A percentile compares a stretch with the other conserved stretches of the same genome.
These are phyloP conservation scores for Yarrowia sp. DNA, from an alignment of 805 yeast genomes.

Conservation along the genomic window DNA sequence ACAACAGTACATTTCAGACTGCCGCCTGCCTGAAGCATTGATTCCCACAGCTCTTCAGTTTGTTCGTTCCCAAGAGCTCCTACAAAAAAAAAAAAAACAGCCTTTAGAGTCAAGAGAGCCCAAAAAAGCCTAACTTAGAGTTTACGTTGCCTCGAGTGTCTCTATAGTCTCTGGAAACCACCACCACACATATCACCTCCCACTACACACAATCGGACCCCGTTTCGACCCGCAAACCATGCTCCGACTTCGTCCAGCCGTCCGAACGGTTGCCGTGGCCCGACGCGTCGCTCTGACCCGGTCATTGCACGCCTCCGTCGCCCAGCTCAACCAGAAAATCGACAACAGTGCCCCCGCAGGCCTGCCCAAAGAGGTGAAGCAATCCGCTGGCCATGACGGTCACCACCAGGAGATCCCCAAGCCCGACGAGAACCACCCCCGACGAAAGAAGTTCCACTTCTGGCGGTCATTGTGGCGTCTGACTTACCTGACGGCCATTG, in stretches of 20 bases:
- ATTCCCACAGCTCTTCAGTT: no score
- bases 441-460: conserved; percentile 44
- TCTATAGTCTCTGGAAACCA: neutral
- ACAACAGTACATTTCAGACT: conserved; percentile 33
- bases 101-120: conserved; percentile 17
- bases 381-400: conserved; percentile 20
- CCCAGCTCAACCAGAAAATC: conserved; percentile 13
- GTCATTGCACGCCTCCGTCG: conserved; percentile 14
- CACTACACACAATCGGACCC: conserved; percentile 23
- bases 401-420: conserved; percentile 23
- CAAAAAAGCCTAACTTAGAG: conserved; percentile 28
- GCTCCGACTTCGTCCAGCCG: conserved; percentile 38
- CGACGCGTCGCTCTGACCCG: conserved; percentile 30
- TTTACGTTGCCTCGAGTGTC: conserved; percentile 31
- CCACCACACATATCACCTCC: conserved; percentile 1
- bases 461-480: conserved; percentile 57
- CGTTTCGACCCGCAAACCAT: conserved; percentile 8
- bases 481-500: conserved; percentile 58
- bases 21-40: conserved; percentile 13
- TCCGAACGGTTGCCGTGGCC: conserved; percentile 28
- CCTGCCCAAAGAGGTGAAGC: conserved; percentile 29
- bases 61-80: no score
- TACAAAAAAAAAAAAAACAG: neutral
- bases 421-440: conserved; percentile 31
- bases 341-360: conserved; percentile 17